Conservation (phyloP, 257 asterid genomes). For the Solanum clarkiae region DNA sequence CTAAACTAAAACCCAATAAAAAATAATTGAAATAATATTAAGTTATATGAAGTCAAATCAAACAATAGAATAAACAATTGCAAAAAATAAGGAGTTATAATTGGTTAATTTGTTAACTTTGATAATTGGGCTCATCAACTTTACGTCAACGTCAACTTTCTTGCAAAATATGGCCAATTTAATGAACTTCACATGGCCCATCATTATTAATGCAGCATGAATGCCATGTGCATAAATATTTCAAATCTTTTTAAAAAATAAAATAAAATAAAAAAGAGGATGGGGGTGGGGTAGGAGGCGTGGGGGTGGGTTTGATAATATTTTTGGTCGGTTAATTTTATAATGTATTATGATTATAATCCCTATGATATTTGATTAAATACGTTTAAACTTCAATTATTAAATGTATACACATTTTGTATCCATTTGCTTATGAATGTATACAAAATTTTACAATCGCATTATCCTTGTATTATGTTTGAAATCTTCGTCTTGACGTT, state of each 20-base stretch:
- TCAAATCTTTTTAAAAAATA: not conserved
- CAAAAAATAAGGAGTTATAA: not conserved
- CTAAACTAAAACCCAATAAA: not conserved
- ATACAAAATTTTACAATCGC: no score
- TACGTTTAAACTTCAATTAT: not conserved
- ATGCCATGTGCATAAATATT: constrained; percentile 25
- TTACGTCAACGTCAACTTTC: not conserved
- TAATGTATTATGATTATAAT: not conserved
- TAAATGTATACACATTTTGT: no score
- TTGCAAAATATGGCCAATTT: not conserved
- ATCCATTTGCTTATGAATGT: not conserved
- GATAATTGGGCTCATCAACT: not conserved
- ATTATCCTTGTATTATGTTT: no score
- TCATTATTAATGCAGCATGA: constrained; percentile 25
- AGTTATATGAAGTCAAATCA: not conserved
- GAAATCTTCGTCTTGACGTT: no score
- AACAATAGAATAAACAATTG: not conserved
- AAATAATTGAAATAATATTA: not conserved
- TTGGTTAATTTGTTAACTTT: not conserved
- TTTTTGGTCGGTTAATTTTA: not conserved
- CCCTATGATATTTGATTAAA: not conserved
- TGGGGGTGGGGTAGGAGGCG: not conserved
- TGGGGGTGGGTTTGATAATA: not conserved
- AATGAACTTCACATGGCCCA: constrained; percentile 25
- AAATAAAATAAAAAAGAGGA: not conserved